Evolutionary conservation across 169 alveolate species (phyloP).

Genomic region (Plasmodium fragile): DNA sequence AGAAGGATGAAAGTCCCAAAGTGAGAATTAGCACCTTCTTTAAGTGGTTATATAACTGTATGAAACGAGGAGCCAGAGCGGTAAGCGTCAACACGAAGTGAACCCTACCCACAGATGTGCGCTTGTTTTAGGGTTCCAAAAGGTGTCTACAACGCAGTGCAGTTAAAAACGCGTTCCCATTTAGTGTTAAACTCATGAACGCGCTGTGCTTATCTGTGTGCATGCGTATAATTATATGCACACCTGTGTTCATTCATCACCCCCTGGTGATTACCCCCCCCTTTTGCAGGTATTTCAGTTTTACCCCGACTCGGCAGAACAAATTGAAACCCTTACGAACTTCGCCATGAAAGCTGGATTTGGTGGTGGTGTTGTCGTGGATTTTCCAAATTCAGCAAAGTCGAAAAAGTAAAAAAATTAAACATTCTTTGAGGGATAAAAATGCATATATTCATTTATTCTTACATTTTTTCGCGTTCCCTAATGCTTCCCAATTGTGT

Average conservation of each 20-base stretch:
- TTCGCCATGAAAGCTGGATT: conserved; percentile 95
- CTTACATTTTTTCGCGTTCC: not conserved
- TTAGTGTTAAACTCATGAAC: not conserved
- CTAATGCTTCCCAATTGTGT: not conserved
- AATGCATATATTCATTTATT: not conserved
- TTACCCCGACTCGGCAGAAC: conserved; percentile 96
- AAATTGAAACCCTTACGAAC: conserved; percentile 94
- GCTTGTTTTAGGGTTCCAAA: not conserved
- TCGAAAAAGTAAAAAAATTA: conserved; percentile 92
- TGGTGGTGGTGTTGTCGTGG: conserved; percentile 97
- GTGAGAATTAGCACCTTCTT: conserved; percentile 93
- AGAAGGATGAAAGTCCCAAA: conserved; percentile 92
- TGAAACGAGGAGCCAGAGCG: conserved; percentile 93
- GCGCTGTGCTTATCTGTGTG: not conserved
- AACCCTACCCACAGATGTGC: not conserved
- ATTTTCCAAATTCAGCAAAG: conserved; percentile 96
- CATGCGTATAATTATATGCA: not conserved
- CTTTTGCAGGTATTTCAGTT: conserved; percentile 91
- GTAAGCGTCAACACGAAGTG: conserved; percentile 45
- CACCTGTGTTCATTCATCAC: not conserved
- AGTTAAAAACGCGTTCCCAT: not conserved
- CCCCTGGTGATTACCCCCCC: conserved; percentile 42
- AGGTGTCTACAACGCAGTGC: not conserved
- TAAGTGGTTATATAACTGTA: conserved; percentile 89
- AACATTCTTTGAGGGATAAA: not conserved